Conservation (phyloP, 164 flowering plant species). For the Aristolochia fimbriata region DNA sequence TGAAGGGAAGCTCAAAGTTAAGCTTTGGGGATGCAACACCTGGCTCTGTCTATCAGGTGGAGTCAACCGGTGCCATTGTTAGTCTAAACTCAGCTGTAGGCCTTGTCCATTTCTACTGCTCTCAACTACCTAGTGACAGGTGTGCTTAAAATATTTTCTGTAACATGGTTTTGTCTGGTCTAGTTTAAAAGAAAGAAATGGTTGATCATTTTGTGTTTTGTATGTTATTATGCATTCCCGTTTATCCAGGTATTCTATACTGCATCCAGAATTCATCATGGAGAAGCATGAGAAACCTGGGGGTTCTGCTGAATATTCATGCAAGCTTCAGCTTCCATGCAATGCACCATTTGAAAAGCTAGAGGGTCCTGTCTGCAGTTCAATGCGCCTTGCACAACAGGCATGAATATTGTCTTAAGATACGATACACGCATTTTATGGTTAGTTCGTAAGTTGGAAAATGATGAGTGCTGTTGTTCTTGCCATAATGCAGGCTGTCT, state of each 20-base stretch:
- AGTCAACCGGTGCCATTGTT: constrained; percentile 95
- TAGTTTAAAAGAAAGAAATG: too few relatives aligned
- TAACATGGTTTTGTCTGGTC: too few relatives aligned
- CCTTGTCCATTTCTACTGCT: constrained; percentile 91
- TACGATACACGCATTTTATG: neutral
- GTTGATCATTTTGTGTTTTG: too few relatives aligned
- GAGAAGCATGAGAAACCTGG: constrained; percentile 83
- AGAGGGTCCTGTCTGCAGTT: constrained; percentile 90
- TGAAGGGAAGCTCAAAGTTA: constrained; percentile 59
- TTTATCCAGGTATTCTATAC: constrained; percentile 71
- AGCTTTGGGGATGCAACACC: constrained; percentile 52
- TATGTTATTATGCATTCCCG: neutral
- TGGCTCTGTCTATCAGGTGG: constrained; percentile 82
- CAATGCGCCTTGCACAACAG: constrained; percentile 98
- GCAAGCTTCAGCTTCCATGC: constrained; percentile 98
- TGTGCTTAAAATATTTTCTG: constrained; percentile 4
- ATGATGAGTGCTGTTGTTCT: neutral
- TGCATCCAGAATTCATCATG: constrained; percentile 97
- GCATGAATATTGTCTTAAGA: constrained; percentile 21
- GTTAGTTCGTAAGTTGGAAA: neutral
- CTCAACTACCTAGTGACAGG: constrained; percentile 99
- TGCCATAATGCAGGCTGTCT: constrained; percentile 59
- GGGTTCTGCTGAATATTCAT: constrained; percentile 72
- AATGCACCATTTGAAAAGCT: constrained; percentile 97
- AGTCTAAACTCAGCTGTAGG: constrained; percentile 99